Base-by-base conservation (phyloP, 2,329 filamentous ascomycete species). In the Dactylonectria estremocensis region DNA sequence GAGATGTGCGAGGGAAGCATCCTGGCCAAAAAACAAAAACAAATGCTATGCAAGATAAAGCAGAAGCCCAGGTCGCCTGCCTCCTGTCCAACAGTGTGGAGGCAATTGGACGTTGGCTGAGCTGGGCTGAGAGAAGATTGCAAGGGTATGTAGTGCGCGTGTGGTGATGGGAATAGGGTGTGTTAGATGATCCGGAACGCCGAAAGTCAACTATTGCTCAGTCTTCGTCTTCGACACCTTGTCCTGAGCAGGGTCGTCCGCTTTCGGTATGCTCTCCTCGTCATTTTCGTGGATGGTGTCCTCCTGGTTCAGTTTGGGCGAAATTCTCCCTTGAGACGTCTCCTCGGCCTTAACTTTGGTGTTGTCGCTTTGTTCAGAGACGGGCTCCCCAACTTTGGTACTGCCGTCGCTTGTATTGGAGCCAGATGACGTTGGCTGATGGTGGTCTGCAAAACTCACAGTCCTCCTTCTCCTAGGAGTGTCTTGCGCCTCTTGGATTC, bases 361-460 rank as follows among this genome's bases (percentile, higher is more conserved):
- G 16, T 49, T 37, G 11, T 61, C 56, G 2, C 8, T 35, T 24
- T 37, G 56, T 18, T 67, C 45, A 1, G 35, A 14, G 6, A 40
- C 35, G 3, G 35, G 8, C 33, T 57, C 52, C 3, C 63, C 59
- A 18, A 54, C 64, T 37, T 67, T 72, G 28, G 66, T 64, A 28
- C 48, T 57, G 10, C 59, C 57, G 43, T 57, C 54, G 5, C 66
- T 61, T 4, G 68, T 66, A 28, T 75, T 72, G 3, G 61, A 65
- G 14, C 66, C 67, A 9, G 67, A 67, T 9, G 68, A 67, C 16
- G 69, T 63, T 18, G 71, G 67, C 35, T 76, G 40, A 3, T 60
- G 69, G 14, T 65, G 68, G 24, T 76, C 74, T 9, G 66, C 74
- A 65, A 75, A 75, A 49, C 71, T 75, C 22, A 76, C 74, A 1